Evolutionary conservation across 2,329 filamentous ascomycete species (phyloP).

Genomic region (Aspergillus sp.): DNA sequence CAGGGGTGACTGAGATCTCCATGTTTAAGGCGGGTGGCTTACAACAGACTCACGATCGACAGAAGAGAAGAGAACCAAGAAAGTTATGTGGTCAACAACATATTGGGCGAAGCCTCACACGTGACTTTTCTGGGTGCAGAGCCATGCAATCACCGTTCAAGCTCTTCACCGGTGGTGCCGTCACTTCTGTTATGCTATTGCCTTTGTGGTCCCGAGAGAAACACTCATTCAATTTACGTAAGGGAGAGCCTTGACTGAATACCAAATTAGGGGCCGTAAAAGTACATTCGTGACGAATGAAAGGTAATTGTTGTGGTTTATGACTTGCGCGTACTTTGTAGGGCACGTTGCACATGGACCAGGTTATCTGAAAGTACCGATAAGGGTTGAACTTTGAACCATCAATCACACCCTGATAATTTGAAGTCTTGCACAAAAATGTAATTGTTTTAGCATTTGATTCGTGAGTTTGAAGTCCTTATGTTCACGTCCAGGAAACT

Average conservation of each 20-base stretch:
- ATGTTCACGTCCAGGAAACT: too few species aligned
- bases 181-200: neutral
- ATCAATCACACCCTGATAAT: too few species aligned
- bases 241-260: too few species aligned
- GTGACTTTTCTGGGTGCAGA: neutral
- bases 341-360: neutral
- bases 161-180: neutral
- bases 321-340: neutral
- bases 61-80: neutral
- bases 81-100: neutral
- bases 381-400: neutral
- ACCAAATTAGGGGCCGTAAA: neutral
- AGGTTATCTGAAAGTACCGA: neutral
- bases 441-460: too few species aligned
- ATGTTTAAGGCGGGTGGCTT: neutral
- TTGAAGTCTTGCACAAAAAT: too few species aligned
- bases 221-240: too few species aligned
- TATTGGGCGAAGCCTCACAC: neutral
- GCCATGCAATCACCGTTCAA: too few species aligned
- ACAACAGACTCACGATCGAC: neutral
- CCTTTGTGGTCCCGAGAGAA: too few species aligned
- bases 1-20: neutral
- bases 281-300: neutral
- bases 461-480: too few species aligned
- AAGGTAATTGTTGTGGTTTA: neutral